Evolutionary conservation across 495 filamentous ascomycete species (phyloP).

Genomic region (Xeromyces bisporus): DNA sequence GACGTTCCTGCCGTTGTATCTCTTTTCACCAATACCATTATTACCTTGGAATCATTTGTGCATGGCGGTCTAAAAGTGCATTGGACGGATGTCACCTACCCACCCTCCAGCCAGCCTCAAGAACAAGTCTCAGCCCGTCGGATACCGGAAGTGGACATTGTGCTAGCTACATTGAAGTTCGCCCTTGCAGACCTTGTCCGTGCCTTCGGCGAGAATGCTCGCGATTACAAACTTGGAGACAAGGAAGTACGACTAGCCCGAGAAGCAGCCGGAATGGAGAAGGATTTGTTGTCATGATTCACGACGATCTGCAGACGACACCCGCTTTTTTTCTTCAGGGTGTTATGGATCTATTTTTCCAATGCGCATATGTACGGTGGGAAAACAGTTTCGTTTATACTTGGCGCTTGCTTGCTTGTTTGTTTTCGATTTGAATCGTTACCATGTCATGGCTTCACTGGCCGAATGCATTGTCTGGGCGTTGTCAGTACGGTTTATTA

Average conservation of each 20-base stretch:
- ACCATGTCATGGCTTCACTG: not conserved
- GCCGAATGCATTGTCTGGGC: not conserved
- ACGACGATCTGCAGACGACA: not conserved
- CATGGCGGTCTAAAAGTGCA: slow-evolving; percentile 39
- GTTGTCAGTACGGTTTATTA: no score
- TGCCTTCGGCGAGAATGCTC: slow-evolving; percentile 53
- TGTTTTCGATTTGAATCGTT: no score
- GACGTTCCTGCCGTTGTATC: slow-evolving; percentile 58
- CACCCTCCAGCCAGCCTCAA: slow-evolving; percentile 23
- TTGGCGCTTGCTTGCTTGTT: no score
- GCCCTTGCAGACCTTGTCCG: slow-evolving; percentile 43
- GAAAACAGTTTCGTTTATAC: no score
- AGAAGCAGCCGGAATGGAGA: slow-evolving; percentile 35
- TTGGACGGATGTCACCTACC: slow-evolving; percentile 64
- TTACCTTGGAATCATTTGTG: slow-evolving; percentile 51
- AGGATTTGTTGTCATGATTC: slow-evolving; percentile 3
- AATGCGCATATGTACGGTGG: no score
- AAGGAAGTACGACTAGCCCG: slow-evolving; percentile 53
- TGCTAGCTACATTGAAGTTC: slow-evolving; percentile 39
- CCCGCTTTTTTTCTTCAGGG: no score
- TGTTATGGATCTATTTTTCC: no score
- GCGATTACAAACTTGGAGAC: slow-evolving; percentile 43
- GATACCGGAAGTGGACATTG: slow-evolving; percentile 42
- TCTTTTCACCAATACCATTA: slow-evolving; percentile 48
- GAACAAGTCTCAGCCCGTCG: slow-evolving; percentile 22